Conservation (phyloP, 2,329 filamentous ascomycete species). For the Fusarium penzigii region DNA sequence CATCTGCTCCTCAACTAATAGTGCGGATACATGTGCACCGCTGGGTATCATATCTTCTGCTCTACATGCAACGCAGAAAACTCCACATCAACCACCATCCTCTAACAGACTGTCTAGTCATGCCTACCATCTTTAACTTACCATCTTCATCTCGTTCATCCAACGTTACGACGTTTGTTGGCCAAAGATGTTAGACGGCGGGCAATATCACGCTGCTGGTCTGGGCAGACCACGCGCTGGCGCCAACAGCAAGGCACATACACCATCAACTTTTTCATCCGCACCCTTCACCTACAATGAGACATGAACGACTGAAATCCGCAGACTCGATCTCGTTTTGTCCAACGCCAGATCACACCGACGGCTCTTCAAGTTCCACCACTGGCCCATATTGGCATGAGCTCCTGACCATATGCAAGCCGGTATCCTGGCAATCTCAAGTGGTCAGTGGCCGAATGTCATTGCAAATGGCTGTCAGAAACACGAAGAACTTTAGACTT, state of each 20-base stretch:
- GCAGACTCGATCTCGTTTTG: too few species aligned
- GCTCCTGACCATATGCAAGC: background rate
- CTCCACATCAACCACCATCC: background rate
- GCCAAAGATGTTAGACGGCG: background rate
- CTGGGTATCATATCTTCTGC: background rate
- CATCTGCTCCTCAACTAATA: background rate
- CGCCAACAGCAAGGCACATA: too few species aligned
- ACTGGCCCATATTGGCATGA: too few species aligned
- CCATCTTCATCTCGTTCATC: background rate
- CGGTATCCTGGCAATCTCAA: background rate
- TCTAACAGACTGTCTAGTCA: background rate
- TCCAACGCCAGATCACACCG: too few species aligned
- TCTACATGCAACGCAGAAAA: background rate
- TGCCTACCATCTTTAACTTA: background rate
- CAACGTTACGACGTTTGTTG: background rate
- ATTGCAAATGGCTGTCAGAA: conserved; percentile 18
- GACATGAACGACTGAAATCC: too few species aligned
- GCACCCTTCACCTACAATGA: too few species aligned
- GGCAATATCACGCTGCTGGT: background rate
- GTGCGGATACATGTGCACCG: background rate
- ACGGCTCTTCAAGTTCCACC: too few species aligned
- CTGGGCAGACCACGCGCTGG: too few species aligned
- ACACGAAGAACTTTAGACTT: conserved; percentile 33
- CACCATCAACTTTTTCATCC: too few species aligned
- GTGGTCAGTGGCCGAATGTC: background rate